A percentile compares a stretch with the other conserved stretches of the same genome.
Evolutionary conservation across 805 yeast genomes (phyloP).

Genomic region (Kodamaea neixiangensis): DNA sequence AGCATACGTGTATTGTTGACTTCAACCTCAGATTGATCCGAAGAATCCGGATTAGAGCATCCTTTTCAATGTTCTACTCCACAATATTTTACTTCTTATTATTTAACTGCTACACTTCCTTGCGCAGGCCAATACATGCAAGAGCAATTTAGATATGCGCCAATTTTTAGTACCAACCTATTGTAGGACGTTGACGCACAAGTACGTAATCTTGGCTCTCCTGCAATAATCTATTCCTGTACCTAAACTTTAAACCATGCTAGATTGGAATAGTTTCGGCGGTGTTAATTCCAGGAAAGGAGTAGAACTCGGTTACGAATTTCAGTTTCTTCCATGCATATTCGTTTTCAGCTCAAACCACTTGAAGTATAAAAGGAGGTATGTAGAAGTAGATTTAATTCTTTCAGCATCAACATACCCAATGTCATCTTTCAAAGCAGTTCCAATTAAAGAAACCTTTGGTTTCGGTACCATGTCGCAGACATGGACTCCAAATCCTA

Average conservation of each 20-base stretch:
- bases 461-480: slow-evolving; percentile 85
- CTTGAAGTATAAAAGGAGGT: not conserved
- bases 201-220: too few species aligned
- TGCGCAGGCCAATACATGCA: too few species aligned
- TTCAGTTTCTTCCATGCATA: not conserved
- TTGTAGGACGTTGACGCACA: not conserved
- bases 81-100: too few species aligned
- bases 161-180: not conserved
- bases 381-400: not conserved
- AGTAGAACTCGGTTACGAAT: not conserved
- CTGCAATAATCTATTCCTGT: too few species aligned
- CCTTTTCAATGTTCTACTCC: too few species aligned
- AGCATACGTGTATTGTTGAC: too few species aligned
- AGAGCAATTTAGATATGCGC: not conserved
- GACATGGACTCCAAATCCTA: slow-evolving; percentile 66
- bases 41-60: too few species aligned
- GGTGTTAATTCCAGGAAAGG: not conserved
- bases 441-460: slow-evolving; percentile 17
- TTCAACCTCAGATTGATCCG: too few species aligned
- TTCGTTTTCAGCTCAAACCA: too few species aligned
- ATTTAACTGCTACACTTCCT: too few species aligned
- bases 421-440: not conserved
- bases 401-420: not conserved
- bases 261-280: not conserved
- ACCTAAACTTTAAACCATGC: not conserved